A percentile compares a stretch with the other conserved stretches of the same genome.
Conservation (phyloP, 768 basidiomycete genomes). For the Rhodotorula paludigena region DNA sequence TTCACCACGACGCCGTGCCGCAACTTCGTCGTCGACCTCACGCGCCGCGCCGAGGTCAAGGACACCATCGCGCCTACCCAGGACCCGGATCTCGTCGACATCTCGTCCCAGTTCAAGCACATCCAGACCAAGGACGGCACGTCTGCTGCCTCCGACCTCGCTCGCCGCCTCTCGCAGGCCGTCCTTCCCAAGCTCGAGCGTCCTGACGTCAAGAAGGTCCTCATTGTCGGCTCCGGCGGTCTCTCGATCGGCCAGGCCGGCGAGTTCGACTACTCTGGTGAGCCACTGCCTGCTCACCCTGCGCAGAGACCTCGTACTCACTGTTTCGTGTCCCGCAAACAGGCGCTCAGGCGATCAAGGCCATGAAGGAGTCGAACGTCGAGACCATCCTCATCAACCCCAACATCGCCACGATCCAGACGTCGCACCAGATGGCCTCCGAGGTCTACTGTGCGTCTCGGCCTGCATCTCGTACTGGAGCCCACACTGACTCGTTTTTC, state of each 20-base stretch:
- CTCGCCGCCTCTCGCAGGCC: constrained; percentile 84
- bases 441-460: constrained; percentile 69
- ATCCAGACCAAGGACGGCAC: constrained; percentile 38
- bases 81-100: constrained; percentile 33
- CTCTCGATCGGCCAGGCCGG: constrained; percentile 97
- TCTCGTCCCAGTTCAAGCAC: constrained; percentile 40
- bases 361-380: constrained; percentile 90
- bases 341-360: constrained; percentile 95
- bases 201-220: constrained; percentile 86
- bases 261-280: constrained; percentile 95
- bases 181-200: constrained; percentile 87
- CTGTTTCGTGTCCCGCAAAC: neutral
- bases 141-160: constrained; percentile 68
- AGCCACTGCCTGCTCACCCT: constrained; percentile 15
- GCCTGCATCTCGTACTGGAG: no score
- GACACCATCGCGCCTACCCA: constrained; percentile 10
- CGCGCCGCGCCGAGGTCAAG: constrained; percentile 23
- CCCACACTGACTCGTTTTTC: neutral
- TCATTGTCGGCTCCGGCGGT: constrained; percentile 93
- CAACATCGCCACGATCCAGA: constrained; percentile 97
- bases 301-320: neutral
- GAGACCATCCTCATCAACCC: constrained; percentile 82
- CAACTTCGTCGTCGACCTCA: constrained; percentile 25
- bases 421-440: constrained; percentile 90
- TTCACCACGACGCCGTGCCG: constrained; percentile 23